Percentiles rank a stretch among this genome's conserved stretches.
phyloP scores from a whole-genome alignment of 257 asterid species.

The Fraxinus americana region DNA sequence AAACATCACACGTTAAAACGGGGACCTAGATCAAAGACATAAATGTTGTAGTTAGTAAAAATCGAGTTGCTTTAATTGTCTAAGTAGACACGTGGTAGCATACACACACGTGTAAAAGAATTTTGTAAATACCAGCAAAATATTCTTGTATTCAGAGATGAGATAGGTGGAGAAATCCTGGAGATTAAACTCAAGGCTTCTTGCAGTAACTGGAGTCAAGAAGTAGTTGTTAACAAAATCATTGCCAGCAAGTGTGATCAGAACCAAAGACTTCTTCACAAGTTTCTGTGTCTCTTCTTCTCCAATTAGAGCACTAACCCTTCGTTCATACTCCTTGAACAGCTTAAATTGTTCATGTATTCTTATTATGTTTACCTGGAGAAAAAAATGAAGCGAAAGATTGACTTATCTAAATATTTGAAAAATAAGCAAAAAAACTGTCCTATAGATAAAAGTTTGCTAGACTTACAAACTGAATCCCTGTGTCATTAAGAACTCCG shows the following conservation, averaged over 20 bases:
- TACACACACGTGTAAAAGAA: not conserved
- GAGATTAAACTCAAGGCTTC: constrained; percentile 54
- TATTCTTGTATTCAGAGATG: constrained; percentile 61
- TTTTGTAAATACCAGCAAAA: constrained; percentile 43
- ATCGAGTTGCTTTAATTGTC: not conserved
- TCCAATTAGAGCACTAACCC: constrained; percentile 58
- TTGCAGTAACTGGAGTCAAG: constrained; percentile 48
- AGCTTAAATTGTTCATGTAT: constrained; percentile 42
- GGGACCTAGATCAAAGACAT: not conserved
- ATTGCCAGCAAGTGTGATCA: constrained; percentile 79
- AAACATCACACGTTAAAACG: not conserved
- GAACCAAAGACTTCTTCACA: constrained; percentile 62
- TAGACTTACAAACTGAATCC: constrained; percentile 72
- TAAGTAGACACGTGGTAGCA: not conserved
- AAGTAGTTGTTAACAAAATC: constrained; percentile 84
- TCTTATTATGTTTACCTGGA: constrained; percentile 58
- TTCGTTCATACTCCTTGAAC: constrained; percentile 48
- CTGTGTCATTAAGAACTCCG: constrained; percentile 83
- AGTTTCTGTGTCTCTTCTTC: constrained; percentile 31
- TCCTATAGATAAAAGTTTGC: no score
- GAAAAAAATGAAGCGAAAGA: not conserved
- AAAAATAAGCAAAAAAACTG: no score
- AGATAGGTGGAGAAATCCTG: constrained; percentile 45
- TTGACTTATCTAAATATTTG: not conserved
- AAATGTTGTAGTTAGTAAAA: not conserved